Evolutionary conservation across 2,329 filamentous ascomycete species (phyloP), one percentile per base, ranked within the genome.

Genomic region (Aureobasidium sp.): DNA sequence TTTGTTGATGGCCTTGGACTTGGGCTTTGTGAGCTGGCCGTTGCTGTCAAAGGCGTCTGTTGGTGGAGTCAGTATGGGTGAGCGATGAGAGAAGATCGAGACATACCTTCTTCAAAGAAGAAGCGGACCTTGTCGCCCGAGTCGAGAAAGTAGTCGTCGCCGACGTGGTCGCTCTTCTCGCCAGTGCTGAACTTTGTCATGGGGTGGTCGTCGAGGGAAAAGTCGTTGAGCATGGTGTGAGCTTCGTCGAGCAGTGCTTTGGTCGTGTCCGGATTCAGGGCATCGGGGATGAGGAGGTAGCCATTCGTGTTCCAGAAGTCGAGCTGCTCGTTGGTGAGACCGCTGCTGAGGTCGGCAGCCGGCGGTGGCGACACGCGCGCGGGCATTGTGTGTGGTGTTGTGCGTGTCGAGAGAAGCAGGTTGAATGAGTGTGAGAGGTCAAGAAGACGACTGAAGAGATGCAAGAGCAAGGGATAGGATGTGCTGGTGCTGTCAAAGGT

Each of bases 101-200:
- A 42, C 29, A 45, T 69, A 79, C 78, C 79, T 74, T 95, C 90
- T 75, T 97, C 93, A 74, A 97, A 95, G 81, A 97, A 97, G 81
- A 95, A 97, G 62, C 91, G 88, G 63, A 97, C 79, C 76, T 96
- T 93, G 79, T 97, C 89, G 63, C 90, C 91, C 3, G 88, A 94
- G 1, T 80, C 81, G 2, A 97, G 84, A 77, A 99, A 97, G 80
- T 99, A 99, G 70, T 88, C 85, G 77, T 97, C 94, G 64, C 93
- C 92, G 11, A 96, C 89, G 75, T 97, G 93, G n/a, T 86, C 82
- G 47, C 75, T 75, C 70, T 81, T 76, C 67, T 85, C 79, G 66
- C 92, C 92, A 0, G 93, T 96, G 31, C 88, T 89, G 81, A 99
- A 99, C 70, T 87, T 87, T 9, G 94, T 97, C 81, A 97, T 87